A percentile compares a stretch with the other conserved stretches of the same genome.
Evolutionary conservation across 2,329 filamentous ascomycete genomes (phyloP).

Genomic region (Claviceps sp.): DNA sequence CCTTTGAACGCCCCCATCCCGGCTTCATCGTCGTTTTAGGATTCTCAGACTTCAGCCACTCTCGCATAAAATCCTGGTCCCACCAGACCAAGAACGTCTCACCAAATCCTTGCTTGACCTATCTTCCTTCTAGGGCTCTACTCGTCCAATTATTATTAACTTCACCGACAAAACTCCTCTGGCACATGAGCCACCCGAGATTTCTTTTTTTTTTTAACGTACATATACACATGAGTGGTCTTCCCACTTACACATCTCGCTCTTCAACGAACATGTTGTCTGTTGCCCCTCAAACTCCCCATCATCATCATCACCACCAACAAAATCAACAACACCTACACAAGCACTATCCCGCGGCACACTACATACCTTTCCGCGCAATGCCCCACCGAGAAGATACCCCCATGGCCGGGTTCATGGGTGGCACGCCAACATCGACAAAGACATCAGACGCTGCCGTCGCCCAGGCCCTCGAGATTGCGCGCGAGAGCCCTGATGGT

Average conservation of each 20-base stretch:
- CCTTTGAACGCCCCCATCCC: not conserved
- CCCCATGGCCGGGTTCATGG: slow-evolving; percentile 6
- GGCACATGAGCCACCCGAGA: not conserved
- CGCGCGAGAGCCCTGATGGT: slow-evolving; percentile 58
- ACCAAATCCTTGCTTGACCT: not conserved
- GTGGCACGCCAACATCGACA: slow-evolving; percentile 5
- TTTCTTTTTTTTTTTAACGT: not conserved
- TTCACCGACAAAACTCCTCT: not conserved
- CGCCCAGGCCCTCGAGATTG: slow-evolving; percentile 58
- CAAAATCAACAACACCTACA: slow-evolving; percentile 5
- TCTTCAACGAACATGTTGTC: slow-evolving; percentile 10
- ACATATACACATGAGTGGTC: slow-evolving; percentile 10
- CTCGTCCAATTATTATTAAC: not conserved
- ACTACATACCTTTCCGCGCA: not conserved
- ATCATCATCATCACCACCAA: slow-evolving; percentile 5
- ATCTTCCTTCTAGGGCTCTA: not conserved
- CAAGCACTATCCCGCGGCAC: not conserved
- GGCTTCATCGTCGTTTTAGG: not conserved
- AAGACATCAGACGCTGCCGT: slow-evolving; percentile 30
- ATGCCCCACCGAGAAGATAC: slow-evolving; percentile 14
- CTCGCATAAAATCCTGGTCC: not conserved
- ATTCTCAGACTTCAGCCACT: not conserved
- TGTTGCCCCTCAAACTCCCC: slow-evolving; percentile 9
- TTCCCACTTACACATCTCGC: not conserved
- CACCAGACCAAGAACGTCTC: not conserved